Evolutionary conservation across 2,329 filamentous ascomycete genomes (phyloP).

Genomic region (Fusarium avenaceum): DNA sequence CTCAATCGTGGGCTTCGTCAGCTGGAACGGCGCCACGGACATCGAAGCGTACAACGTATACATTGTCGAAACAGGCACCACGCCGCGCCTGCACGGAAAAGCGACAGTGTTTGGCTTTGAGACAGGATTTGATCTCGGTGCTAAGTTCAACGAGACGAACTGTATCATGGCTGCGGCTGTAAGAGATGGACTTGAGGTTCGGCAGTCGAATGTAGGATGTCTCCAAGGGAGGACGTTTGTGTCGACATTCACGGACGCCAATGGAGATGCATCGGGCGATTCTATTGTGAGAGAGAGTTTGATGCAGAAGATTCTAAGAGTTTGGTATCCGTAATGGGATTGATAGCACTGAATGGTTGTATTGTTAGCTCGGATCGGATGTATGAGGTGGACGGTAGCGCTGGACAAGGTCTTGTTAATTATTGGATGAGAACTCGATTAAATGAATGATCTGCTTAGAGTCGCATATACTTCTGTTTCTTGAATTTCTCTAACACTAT

Average conservation of each 20-base stretch:
- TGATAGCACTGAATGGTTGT: neutral
- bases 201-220: conserved; percentile 43
- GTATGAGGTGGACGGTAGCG: neutral
- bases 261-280: conserved; percentile 7
- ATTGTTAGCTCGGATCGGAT: neutral
- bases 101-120: conserved; percentile 37
- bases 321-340: neutral
- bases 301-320: conserved; percentile 29
- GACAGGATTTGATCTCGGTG: conserved; percentile 43
- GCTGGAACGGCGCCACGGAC: conserved; percentile 49
- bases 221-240: conserved; percentile 30
- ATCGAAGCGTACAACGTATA: conserved; percentile 46
- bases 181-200: conserved; percentile 34
- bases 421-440: neutral
- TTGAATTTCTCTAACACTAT: neutral
- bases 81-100: conserved; percentile 11
- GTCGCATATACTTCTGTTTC: neutral
- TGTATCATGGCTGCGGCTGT: conserved; percentile 45
- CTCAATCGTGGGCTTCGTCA: conserved; percentile 31
- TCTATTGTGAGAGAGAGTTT: neutral
- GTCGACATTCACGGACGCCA: conserved; percentile 22
- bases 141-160: conserved; percentile 22
- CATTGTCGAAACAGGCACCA: neutral
- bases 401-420: neutral
- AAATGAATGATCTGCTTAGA: neutral